Conservation (phyloP, 257 asterid genomes). For the Phtheirospermum japonicum region DNA sequence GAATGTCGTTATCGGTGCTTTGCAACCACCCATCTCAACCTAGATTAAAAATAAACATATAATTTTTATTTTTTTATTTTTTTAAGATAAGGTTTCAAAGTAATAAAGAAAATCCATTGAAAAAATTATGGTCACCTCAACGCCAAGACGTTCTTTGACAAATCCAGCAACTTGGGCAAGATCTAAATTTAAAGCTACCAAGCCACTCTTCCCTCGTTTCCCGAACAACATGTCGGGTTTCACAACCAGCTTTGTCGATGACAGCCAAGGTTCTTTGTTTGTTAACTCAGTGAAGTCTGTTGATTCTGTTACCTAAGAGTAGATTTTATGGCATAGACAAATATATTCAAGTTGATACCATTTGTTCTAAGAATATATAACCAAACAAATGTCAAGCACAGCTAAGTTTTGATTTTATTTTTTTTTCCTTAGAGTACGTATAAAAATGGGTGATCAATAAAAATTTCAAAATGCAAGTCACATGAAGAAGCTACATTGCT, state of each 20-base stretch:
- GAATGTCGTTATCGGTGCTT: conserved; percentile 81
- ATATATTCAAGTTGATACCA: no score
- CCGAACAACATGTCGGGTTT: conserved; percentile 88
- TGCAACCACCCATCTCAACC: conserved; percentile 94
- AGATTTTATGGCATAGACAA: background rate
- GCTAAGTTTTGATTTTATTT: no score
- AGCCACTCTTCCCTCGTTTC: conserved; percentile 84
- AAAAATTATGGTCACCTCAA: conserved; percentile 48
- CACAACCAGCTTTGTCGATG: conserved; percentile 74
- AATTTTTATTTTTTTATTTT: no score
- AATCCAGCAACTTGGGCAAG: conserved; percentile 76
- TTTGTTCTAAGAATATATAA: background rate
- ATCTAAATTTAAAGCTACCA: conserved; percentile 72
- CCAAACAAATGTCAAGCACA: background rate
- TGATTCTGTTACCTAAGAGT: conserved; percentile 49
- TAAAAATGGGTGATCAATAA: background rate
- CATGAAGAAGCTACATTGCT: no score
- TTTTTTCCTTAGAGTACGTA: no score
- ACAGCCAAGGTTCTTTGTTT: conserved; percentile 70
- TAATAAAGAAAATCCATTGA: background rate
- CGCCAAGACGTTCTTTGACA: conserved; percentile 77
- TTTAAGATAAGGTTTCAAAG: background rate
- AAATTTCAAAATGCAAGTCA: background rate
- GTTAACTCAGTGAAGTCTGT: conserved; percentile 72
- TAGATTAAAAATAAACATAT: conserved; percentile 6